Evolutionary conservation across 805 yeast genomes (phyloP), one percentile per base, ranked within the genome.

Genomic region (Suhomyces emberorum): DNA sequence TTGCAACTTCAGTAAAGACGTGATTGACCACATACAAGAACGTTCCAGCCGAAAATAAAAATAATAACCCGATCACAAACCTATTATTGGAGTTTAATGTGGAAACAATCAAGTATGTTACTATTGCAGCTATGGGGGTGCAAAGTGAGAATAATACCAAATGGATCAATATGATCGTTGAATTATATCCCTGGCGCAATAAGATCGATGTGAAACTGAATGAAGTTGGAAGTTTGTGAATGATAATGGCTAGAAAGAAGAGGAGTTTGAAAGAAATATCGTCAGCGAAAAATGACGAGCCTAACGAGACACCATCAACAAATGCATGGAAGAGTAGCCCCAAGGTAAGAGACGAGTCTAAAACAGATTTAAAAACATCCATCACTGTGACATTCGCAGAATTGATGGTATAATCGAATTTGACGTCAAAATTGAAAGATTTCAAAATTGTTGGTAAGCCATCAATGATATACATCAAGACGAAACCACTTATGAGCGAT

Each of bases 141-240:
- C 77, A 62, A 4, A 68, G 41, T 1, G 88, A 63, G 50, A 84
- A 84, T 3, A 70, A 49, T 5, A 63, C 51, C 21, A 83, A 47
- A 47, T 81, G 83, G 17, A 70, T 54, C 34, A 66, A 45, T 15
- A 76, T 61, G 17, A 57, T 44, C 15, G 47, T 32, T 22, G 48
- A 38, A 21, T 63, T 31, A 2, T 70, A 39, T 4, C 68, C 65
- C 23, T 62, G 59, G 20, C 65, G 57, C 8, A 75, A 47, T 20
- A 84, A 62, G 11, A 82, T 65, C 1, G 85, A 69, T 4, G 76
- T 55, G 28, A 84, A 65, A 27, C 88, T 83, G 54, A 84, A 80
- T 4, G 87, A 70, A 0, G 91, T 81, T 0, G 93, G 93, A 4
- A 83, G 63, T 55, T 84, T 84, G 63, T 84, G 93, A 21, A 81